Conservation (phyloP, 345 rosid genomes). For the Salix viminalis region DNA sequence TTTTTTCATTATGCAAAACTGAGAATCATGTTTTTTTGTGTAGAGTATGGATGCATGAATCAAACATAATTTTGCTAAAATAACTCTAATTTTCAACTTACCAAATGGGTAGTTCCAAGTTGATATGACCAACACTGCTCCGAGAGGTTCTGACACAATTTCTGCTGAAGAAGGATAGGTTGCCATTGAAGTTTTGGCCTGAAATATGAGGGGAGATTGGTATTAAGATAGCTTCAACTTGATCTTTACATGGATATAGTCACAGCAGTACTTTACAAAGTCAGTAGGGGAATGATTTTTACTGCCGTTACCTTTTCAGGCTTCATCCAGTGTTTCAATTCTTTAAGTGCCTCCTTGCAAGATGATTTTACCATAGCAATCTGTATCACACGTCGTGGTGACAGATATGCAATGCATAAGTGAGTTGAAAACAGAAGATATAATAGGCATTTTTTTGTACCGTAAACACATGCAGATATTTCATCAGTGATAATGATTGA, state of each 20-base stretch:
- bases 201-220: conserved; percentile 9
- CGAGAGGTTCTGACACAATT: conserved; percentile 78
- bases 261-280: neutral
- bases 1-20: neutral
- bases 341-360: conserved; percentile 52
- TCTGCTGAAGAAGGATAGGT: conserved; percentile 80
- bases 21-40: neutral
- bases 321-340: conserved; percentile 70
- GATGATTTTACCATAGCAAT: conserved; percentile 51
- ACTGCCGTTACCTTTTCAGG: conserved; percentile 55
- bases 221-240: neutral
- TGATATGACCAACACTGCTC: conserved; percentile 73
- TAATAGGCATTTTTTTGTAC: neutral
- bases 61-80: neutral
- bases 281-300: neutral
- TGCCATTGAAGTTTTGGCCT: conserved; percentile 65
- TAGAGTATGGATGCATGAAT: neutral
- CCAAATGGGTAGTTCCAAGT: conserved; percentile 84
- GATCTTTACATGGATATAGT: neutral
- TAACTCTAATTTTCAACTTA: conserved; percentile 23
- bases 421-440: neutral
- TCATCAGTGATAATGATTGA: neutral
- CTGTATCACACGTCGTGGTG: conserved; percentile 33
- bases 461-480: neutral
- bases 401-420: neutral